Conservation (phyloP, 2,329 filamentous ascomycete species). For the Myriosclerotinia duriaeana region DNA sequence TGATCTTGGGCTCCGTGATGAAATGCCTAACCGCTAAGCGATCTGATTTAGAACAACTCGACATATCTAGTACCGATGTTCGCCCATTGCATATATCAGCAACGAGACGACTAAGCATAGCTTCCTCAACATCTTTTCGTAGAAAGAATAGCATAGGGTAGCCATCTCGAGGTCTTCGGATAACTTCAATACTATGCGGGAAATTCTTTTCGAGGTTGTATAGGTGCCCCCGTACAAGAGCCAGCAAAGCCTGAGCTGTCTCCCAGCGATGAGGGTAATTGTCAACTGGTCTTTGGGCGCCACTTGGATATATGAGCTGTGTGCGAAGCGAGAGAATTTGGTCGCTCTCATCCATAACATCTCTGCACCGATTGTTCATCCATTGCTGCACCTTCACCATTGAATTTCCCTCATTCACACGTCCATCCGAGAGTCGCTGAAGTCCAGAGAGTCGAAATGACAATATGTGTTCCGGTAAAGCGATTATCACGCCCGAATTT, state of each 20-base stretch:
- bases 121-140: conserved; percentile 43
- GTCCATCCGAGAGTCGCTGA: conserved; percentile 47
- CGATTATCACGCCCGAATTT: conserved; percentile 47
- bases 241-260: conserved; percentile 38
- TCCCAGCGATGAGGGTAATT: conserved; percentile 45
- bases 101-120: conserved; percentile 39
- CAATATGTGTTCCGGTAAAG: conserved; percentile 54
- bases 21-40: conserved; percentile 38
- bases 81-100: conserved; percentile 41
- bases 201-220: conserved; percentile 42
- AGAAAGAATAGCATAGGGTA: conserved; percentile 54
- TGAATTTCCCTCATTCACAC: conserved; percentile 41
- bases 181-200: conserved; percentile 48
- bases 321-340: conserved; percentile 43
- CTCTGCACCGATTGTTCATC: conserved; percentile 46
- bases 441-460: conserved; percentile 54
- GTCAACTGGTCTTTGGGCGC: conserved; percentile 43
- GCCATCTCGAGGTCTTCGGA: conserved; percentile 36
- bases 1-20: conserved; percentile 37
- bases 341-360: conserved; percentile 55
- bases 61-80: conserved; percentile 31
- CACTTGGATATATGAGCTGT: conserved; percentile 46
- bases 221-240: conserved; percentile 39
- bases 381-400: conserved; percentile 50
- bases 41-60: conserved; percentile 23